phyloP scores from a whole-genome alignment of 2,329 filamentous ascomycete genomes.

The Xylaria sp. region DNA sequence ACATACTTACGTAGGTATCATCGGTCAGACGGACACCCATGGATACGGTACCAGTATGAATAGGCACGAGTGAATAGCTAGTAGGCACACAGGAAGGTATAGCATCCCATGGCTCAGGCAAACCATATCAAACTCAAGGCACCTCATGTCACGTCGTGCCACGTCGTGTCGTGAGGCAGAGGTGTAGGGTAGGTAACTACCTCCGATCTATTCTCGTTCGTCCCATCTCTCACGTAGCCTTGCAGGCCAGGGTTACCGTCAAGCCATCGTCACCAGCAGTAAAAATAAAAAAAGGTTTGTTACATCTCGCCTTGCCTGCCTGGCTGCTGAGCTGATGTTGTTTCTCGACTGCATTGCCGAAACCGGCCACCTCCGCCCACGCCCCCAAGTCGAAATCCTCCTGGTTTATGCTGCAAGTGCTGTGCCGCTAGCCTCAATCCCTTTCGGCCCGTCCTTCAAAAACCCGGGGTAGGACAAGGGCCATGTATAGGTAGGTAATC shows the following conservation, averaged over 20 bases:
- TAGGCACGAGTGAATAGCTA: neutral
- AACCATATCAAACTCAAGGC: constrained; percentile 1
- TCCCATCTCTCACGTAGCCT: constrained; percentile 13
- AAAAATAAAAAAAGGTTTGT: constrained; percentile 23
- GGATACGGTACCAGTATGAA: neutral
- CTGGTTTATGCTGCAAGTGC: constrained; percentile 26
- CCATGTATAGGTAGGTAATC: neutral
- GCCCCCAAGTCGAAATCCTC: constrained; percentile 23
- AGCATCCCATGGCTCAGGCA: neutral
- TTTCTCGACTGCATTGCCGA: constrained; percentile 20
- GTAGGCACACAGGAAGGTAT: neutral
- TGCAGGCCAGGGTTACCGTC: constrained; percentile 8
- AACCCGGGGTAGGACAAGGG: constrained; percentile 44
- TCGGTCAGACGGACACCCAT: neutral
- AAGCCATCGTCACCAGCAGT: neutral
- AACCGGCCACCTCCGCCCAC: constrained; percentile 31
- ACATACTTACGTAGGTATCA: neutral
- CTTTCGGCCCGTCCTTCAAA: constrained; percentile 44
- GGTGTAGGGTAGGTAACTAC: neutral
- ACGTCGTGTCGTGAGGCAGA: neutral
- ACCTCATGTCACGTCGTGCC: constrained; percentile 24
- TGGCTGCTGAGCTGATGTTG: neutral
- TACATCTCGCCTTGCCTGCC: constrained; percentile 24
- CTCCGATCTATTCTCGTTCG: constrained; percentile 24
- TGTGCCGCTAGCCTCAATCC: constrained; percentile 35